Conservation (phyloP, 306 rosid species). For the Gillenia trifoliata region DNA sequence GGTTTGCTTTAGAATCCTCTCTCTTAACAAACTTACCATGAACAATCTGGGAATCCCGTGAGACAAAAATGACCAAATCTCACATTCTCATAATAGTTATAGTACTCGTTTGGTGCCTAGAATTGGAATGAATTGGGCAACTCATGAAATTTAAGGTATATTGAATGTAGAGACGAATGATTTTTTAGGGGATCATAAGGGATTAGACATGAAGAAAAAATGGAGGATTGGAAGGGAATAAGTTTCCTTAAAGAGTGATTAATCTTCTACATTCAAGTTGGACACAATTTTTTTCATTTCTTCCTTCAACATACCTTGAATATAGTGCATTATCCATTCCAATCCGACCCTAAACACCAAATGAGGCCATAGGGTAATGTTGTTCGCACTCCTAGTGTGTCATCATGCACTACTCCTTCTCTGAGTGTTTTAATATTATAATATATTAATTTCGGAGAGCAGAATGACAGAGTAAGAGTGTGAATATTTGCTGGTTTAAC, state of each 20-base stretch:
- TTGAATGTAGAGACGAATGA: not conserved
- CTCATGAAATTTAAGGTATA: no score
- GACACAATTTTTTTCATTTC: no score
- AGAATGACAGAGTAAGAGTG: not conserved
- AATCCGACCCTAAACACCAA: no score
- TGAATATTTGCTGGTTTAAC: no score
- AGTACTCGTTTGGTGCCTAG: not conserved
- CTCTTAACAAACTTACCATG: not conserved
- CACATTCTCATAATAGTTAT: not conserved
- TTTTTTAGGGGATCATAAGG: not conserved
- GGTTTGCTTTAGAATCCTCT: conserved; percentile 34
- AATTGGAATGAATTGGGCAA: no score
- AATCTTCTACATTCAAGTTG: no score
- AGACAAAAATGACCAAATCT: not conserved
- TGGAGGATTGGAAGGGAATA: not conserved
- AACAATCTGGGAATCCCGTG: not conserved
- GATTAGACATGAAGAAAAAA: not conserved
- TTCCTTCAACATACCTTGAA: no score
- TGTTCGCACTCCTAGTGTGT: not conserved
- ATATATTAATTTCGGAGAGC: not conserved
- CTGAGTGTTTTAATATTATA: not conserved
- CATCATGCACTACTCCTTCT: not conserved
- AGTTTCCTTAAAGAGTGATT: not conserved
- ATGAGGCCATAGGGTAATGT: not conserved
- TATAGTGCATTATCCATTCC: no score